Percentiles rank a stretch among this genome's conserved stretches.
Evolutionary conservation across 1,139 yeast genomes (phyloP).

Genomic region (Arxiozyma slooffiae): DNA sequence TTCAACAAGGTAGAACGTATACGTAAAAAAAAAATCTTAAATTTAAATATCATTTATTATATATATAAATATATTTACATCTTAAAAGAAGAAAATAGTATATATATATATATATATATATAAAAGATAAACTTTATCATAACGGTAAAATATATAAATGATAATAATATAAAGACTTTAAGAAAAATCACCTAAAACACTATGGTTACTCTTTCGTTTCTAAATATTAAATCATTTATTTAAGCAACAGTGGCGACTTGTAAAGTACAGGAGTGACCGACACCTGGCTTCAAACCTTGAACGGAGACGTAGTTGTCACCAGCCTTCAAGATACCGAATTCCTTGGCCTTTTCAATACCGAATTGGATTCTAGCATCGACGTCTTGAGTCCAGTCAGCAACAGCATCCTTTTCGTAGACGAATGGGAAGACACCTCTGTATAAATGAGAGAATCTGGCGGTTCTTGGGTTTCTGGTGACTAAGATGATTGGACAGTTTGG

Average conservation of each 20-base stretch:
- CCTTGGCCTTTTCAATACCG: constrained; percentile 87
- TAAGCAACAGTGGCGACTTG: constrained; percentile 45
- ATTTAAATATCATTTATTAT: too few relatives aligned
- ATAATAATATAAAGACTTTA: too few relatives aligned
- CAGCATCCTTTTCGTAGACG: constrained; percentile 58
- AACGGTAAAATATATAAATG: not conserved
- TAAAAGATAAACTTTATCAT: not conserved
- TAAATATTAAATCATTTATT: not conserved
- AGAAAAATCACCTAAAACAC: too few relatives aligned
- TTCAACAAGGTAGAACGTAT: too few relatives aligned
- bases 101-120: too few relatives aligned
- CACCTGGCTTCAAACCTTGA: constrained; percentile 98
- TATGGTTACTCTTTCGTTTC: too few relatives aligned
- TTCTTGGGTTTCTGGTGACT: constrained; percentile 90
- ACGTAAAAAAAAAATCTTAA: too few relatives aligned
- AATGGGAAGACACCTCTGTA: constrained; percentile 99
- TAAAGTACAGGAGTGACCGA: constrained; percentile 97
- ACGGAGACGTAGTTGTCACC: constrained; percentile 91
- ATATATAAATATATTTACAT: too few relatives aligned
- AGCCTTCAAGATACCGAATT: constrained; percentile 71
- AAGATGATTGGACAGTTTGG: constrained; percentile 95
- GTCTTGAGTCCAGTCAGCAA: constrained; percentile 89
- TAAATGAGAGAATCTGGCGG: constrained; percentile 92
- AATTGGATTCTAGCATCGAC: constrained; percentile 90
- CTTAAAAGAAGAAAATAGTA: too few relatives aligned